A percentile compares a stretch with the other conserved stretches of the same genome.
phyloP scores from a whole-genome alignment of 345 rosid genomes.

The Eucalyptus marginata region DNA sequence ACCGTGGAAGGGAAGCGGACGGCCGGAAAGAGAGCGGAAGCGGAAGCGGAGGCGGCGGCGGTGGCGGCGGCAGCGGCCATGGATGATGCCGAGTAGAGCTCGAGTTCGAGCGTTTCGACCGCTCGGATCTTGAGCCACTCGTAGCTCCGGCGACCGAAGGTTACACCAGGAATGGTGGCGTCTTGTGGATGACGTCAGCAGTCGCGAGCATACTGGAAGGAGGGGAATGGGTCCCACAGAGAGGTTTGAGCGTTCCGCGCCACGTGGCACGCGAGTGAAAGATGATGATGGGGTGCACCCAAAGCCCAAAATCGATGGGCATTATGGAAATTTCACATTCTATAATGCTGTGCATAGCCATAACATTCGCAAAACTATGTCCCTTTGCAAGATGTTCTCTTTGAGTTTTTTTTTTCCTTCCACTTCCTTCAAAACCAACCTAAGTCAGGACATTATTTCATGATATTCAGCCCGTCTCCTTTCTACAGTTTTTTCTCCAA shows the following conservation, averaged over 20 bases:
- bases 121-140: not conserved
- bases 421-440: not conserved
- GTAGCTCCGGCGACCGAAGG: not conserved
- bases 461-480: not conserved
- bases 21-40: not conserved
- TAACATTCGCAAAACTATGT: not conserved
- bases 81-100: not conserved
- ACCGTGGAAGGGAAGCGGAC: not conserved
- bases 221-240: not conserved
- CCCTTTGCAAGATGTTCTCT: not conserved
- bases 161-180: not conserved
- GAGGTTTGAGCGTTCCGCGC: not conserved
- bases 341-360: not conserved
- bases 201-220: not conserved
- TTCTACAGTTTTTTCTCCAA: not conserved
- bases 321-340: not conserved
- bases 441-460: not conserved
- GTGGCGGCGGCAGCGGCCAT: not conserved
- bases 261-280: not conserved
- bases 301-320: not conserved
- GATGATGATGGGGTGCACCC: not conserved
- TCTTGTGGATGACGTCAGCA: not conserved
- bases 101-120: not conserved
- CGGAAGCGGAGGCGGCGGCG: not conserved
- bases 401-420: not conserved